Evolutionary conservation across 2,329 filamentous ascomycete genomes (phyloP), one percentile per base, ranked within the genome.

Genomic region (Dactylellina leptospora): DNA sequence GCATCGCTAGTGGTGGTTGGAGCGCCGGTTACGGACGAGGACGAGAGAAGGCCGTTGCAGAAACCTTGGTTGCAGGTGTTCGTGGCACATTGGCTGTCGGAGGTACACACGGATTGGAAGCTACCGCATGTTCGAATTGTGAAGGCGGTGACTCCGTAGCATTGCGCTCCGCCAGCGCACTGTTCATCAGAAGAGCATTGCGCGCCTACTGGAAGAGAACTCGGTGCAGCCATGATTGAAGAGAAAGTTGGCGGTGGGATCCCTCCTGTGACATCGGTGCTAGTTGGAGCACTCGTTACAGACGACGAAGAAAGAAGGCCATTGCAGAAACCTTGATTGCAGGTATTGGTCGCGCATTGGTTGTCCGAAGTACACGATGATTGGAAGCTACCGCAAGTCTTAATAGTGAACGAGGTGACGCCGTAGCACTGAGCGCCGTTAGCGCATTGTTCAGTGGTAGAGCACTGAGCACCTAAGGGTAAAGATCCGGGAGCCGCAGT

Each of bases 271-370:
- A 16, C 36, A n/a, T 33, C 28, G 23, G 33, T 44, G 11, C 36
- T 56, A 28, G 36, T 38, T 27, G 36, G 18, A 27, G 33, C 53
- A 11, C 20, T 22, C 11, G 20, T 58, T 42, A 22, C 36, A 42
- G 10, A 4, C 13, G 13, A n/a, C 36, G 54, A 58, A 27, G 27
- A 33, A 4, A 58, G 40, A 3, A 25, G 28, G 42, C 61, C 44
- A 13, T 62, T 62, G 48, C 59, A 62, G 48, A 62, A 54, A 5
- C 59, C 59, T n/a, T 62, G 22, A 38, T 62, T 62, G 59, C 59
- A 62, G 16, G 47, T 36, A 36, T 62, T 62, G 36, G 30, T 38
- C 6, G 59, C 59, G 38, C 59, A 62, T 22, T 62, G 59, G 25
- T 4, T 20, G 22, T 62, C 48, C 8, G 59, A 53, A 4, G 59